Conservation (phyloP, 2,329 filamentous ascomycete genomes). For the Claviceps spartinae region DNA sequence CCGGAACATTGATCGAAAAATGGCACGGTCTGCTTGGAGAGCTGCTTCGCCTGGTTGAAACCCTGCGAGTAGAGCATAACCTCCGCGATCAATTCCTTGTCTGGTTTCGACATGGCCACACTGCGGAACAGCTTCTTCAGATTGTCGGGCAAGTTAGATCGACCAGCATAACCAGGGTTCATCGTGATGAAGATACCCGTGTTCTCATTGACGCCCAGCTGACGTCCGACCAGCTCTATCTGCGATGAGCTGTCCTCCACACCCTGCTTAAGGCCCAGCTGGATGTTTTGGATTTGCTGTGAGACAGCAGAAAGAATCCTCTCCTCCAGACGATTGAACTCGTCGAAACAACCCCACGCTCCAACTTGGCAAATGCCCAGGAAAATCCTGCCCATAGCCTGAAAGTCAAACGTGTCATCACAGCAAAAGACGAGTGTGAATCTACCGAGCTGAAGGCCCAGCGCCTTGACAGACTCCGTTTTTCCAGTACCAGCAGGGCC, state of each 20-base stretch:
- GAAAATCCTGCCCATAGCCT: conserved; percentile 99
- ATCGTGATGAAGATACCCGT: conserved; percentile 99
- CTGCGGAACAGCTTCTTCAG: conserved; percentile 99
- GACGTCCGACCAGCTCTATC: conserved; percentile 87
- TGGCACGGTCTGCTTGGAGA: conserved; percentile 91
- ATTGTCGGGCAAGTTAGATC: conserved; percentile 96
- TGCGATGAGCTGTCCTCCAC: conserved; percentile 70
- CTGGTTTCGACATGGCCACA: conserved; percentile 98
- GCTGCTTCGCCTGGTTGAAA: conserved; percentile 87
- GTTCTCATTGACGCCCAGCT: conserved; percentile 77
- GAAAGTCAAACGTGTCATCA: conserved; percentile 98
- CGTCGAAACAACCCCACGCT: conserved; percentile 98
- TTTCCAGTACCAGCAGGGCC: conserved; percentile 97
- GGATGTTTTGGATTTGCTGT: conserved; percentile 98
- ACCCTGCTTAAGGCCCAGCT: conserved; percentile 81
- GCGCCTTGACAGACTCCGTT: conserved; percentile 95
- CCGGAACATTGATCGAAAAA: conserved; percentile 89
- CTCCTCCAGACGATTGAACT: conserved; percentile 98
- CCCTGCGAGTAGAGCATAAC: conserved; percentile 99
- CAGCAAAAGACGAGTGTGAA: conserved; percentile 99
- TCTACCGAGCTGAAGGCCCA: conserved; percentile 88
- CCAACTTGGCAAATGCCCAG: conserved; percentile 97
- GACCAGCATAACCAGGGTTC: conserved; percentile 97
- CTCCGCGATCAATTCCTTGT: conserved; percentile 98
- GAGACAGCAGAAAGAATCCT: conserved; percentile 95